Evolutionary conservation across 805 yeast genomes (phyloP).

Genomic region (Ogataea sp.): DNA sequence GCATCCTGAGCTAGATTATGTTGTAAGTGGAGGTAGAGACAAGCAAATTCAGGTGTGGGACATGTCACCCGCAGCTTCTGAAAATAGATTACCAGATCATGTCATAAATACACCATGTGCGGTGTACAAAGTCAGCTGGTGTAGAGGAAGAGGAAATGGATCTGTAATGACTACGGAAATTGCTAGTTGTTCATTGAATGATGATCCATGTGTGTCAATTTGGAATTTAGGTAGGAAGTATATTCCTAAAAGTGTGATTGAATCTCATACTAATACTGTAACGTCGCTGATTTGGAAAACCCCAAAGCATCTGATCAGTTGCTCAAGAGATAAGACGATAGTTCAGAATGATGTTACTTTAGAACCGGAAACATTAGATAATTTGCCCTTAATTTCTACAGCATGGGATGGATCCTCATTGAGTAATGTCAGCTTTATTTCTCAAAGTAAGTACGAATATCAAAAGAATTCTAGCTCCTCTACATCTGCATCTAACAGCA

Average conservation of each 20-base stretch:
- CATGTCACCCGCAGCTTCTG: constrained; percentile 31
- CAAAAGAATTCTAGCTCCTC: constrained; percentile 20
- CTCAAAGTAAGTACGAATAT: constrained; percentile 40
- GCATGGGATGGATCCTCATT: constrained; percentile 48
- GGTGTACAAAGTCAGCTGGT: constrained; percentile 70
- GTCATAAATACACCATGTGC: constrained; percentile 72
- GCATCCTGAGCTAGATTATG: constrained; percentile 76
- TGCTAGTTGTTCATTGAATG: constrained; percentile 67
- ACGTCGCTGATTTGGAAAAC: constrained; percentile 53
- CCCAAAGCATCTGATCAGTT: constrained; percentile 37
- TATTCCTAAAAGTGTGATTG: constrained; percentile 54
- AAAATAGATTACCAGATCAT: constrained; percentile 50
- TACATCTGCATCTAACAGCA: neutral
- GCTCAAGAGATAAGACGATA: constrained; percentile 42
- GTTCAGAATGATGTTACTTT: constrained; percentile 38
- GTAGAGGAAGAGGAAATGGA: constrained; percentile 30
- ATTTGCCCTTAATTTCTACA: constrained; percentile 40
- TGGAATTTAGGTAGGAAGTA: constrained; percentile 65
- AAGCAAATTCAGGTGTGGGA: constrained; percentile 75
- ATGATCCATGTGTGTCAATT: constrained; percentile 61
- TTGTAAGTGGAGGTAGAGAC: constrained; percentile 92
- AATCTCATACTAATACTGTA: constrained; percentile 38
- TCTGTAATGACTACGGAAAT: constrained; percentile 52
- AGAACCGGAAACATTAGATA: constrained; percentile 38
- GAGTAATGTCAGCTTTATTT: constrained; percentile 42